These are phyloP conservation scores for Pleurotus djamor DNA, from an alignment of 768 basidiomycete genomes.

Conservation along the genomic window DNA sequence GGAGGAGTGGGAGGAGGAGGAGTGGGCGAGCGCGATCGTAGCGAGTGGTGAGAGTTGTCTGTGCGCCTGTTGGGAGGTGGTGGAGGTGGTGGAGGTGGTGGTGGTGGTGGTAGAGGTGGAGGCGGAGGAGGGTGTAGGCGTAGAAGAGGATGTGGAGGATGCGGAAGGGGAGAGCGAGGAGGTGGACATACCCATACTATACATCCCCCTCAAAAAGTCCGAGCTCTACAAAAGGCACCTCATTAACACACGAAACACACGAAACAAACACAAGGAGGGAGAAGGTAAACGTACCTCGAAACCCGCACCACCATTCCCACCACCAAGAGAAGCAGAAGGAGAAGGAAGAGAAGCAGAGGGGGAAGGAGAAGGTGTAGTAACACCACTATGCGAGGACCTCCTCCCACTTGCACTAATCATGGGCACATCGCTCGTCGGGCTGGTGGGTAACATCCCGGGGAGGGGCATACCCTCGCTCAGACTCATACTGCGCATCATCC, in stretches of 20 bases:
- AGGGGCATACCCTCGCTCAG: not conserved
- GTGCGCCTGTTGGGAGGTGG: not conserved
- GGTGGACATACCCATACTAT: constrained; percentile 18
- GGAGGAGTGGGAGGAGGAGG: constrained; percentile 41
- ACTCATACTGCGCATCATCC: not conserved
- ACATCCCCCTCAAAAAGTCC: constrained; percentile 51
- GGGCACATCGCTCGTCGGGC: constrained; percentile 20
- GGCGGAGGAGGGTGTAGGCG: not conserved
- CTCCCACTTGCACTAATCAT: constrained; percentile 53
- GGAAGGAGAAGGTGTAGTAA: constrained; percentile 40
- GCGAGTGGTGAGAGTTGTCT: constrained; percentile 23
- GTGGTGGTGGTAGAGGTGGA: not conserved
- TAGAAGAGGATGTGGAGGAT: not conserved
- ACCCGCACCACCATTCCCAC: constrained; percentile 30
- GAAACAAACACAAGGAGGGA: constrained; percentile 5
- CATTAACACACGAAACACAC: not conserved
- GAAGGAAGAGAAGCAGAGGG: too few species aligned
- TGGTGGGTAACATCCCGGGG: not conserved
- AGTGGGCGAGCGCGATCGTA: constrained; percentile 31
- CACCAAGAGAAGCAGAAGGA: too few species aligned
- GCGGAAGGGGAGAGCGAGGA: not conserved
- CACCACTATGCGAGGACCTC: constrained; percentile 51
- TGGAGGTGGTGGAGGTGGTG: constrained; percentile 6
- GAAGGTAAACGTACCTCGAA: constrained; percentile 31
- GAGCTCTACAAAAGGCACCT: constrained; percentile 30